Evolutionary conservation across 148 eudicot genomes (phyloP).

Genomic region (Silene conica): DNA sequence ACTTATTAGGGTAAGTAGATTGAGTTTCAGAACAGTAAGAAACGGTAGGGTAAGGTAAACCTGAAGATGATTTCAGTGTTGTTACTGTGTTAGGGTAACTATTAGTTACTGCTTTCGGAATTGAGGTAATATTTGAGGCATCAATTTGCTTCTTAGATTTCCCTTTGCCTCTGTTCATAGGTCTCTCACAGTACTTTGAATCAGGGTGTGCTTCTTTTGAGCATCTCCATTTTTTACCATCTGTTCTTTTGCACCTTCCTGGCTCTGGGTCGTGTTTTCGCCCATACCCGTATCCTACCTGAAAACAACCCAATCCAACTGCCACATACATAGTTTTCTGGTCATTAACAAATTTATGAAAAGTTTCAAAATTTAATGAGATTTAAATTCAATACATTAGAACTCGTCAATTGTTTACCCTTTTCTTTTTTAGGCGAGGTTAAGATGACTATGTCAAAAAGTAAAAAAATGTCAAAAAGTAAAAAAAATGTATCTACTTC

Average conservation of each 20-base stretch:
- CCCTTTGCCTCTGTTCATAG: slow-evolving; percentile 38
- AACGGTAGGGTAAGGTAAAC: slow-evolving; percentile 11
- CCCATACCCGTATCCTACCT: slow-evolving; percentile 26
- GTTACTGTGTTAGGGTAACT: not conserved
- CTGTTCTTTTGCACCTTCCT: slow-evolving; percentile 42
- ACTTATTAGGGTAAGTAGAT: slow-evolving; percentile 1
- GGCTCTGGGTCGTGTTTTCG: slow-evolving; percentile 34
- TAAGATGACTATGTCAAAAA: no score
- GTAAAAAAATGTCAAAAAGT: no score
- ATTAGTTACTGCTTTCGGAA: slow-evolving; percentile 1
- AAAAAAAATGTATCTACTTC: no score
- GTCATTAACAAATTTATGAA: not conserved
- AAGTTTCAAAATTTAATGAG: no score
- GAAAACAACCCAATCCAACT: slow-evolving; percentile 31
- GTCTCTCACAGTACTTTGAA: slow-evolving; percentile 40
- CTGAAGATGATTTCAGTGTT: not conserved
- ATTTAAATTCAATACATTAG: no score
- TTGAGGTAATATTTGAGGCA: not conserved
- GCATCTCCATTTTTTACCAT: slow-evolving; percentile 44
- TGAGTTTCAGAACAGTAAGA: slow-evolving; percentile 15
- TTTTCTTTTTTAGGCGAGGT: no score
- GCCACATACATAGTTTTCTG: not conserved
- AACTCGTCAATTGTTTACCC: no score
- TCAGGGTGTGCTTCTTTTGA: slow-evolving; percentile 38
- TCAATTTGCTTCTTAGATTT: slow-evolving; percentile 19